phyloP scores from a whole-genome alignment of 495 filamentous ascomycete genomes.

The Xylaria telfairii region DNA sequence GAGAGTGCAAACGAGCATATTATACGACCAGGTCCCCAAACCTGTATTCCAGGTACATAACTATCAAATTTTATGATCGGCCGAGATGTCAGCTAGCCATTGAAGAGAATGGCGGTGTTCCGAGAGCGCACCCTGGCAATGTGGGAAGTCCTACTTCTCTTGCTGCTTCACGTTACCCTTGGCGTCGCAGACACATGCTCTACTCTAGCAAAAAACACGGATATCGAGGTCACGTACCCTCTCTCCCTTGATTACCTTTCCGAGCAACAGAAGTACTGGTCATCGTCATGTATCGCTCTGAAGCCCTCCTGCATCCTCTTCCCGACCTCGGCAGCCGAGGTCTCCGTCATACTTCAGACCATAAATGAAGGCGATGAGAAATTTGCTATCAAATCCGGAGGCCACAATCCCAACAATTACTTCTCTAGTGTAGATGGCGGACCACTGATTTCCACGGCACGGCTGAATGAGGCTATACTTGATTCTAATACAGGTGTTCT shows the following conservation, averaged over 20 bases:
- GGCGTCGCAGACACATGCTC: slow-evolving; percentile 41
- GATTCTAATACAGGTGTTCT: slow-evolving; percentile 52
- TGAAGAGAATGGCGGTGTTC: not conserved
- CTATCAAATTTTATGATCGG: not conserved
- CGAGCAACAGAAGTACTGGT: slow-evolving; percentile 57
- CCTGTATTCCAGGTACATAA: not conserved
- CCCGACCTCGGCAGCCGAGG: slow-evolving; percentile 47
- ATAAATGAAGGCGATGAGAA: slow-evolving; percentile 45
- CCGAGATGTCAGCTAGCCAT: not conserved
- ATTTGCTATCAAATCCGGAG: slow-evolving; percentile 60
- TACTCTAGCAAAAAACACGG: slow-evolving; percentile 36
- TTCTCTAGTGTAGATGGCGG: slow-evolving; percentile 59
- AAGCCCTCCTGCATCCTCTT: slow-evolving; percentile 55
- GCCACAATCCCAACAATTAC: slow-evolving; percentile 57
- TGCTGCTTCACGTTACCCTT: not conserved
- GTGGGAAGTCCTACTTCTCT: slow-evolving; percentile 11
- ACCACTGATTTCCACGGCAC: slow-evolving; percentile 58
- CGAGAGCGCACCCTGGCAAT: not conserved
- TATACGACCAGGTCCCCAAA: not conserved
- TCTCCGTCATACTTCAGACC: slow-evolving; percentile 40
- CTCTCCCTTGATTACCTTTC: slow-evolving; percentile 39
- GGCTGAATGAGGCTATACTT: slow-evolving; percentile 51
- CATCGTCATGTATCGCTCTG: slow-evolving; percentile 48
- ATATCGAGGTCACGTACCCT: slow-evolving; percentile 41
- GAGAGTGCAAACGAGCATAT: not conserved